Evolutionary conservation across 352 stramenopile genomes (phyloP).

Genomic region (Globisporangium alternatum): DNA sequence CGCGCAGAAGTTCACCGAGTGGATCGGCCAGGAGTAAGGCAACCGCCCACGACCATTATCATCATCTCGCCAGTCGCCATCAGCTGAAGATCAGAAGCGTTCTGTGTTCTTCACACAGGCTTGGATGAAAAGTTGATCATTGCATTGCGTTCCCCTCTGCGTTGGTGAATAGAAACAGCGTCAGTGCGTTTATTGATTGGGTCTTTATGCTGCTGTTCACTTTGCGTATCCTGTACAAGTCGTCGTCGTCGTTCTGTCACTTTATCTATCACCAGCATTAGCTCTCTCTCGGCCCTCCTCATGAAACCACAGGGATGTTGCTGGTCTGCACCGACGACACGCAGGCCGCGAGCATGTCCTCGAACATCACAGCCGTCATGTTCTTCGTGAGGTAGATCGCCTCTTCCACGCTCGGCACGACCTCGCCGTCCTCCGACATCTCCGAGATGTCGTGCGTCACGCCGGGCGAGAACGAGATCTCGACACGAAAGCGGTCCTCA

Average conservation of each 20-base stretch:
- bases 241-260: not conserved
- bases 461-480: constrained; percentile 83
- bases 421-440: constrained; percentile 17
- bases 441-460: constrained; percentile 44
- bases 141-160: not conserved
- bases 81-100: not conserved
- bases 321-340: constrained; percentile 70
- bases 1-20: constrained; percentile 76
- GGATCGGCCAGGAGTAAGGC: constrained; percentile 77
- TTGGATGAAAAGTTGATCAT: not conserved
- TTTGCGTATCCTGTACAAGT: constrained; percentile 8
- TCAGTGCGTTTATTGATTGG: constrained; percentile 12
- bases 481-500: constrained; percentile 81
- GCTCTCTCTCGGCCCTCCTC: not conserved
- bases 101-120: not conserved
- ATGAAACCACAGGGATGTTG: not conserved
- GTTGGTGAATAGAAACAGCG: constrained; percentile 16
- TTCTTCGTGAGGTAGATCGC: constrained; percentile 83
- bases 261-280: constrained; percentile 1
- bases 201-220: not conserved
- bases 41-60: not conserved
- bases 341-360: constrained; percentile 85
- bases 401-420: constrained; percentile 40
- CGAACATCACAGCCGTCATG: constrained; percentile 87
- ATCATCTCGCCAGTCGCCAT: not conserved